Evolutionary conservation across 768 basidiomycete species (phyloP).

Genomic region (Hypsizygus marmoreus): DNA sequence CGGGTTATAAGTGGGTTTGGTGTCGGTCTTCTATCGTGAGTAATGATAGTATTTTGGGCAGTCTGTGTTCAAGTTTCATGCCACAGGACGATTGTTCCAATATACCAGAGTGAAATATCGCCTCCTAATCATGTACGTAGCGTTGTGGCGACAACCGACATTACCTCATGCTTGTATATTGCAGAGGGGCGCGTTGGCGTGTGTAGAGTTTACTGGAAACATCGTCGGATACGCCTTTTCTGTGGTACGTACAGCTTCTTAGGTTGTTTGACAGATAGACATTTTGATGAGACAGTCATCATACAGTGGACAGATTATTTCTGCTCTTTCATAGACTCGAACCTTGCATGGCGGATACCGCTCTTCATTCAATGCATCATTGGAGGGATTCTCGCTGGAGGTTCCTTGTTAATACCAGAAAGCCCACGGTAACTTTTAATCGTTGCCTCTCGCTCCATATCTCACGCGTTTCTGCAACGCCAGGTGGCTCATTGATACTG

Average conservation of each 20-base stretch:
- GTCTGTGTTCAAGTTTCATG: background rate
- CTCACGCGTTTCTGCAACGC: background rate
- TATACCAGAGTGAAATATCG: constrained; percentile 90
- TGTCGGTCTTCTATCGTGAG: constrained; percentile 86
- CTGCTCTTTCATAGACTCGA: constrained; percentile 78
- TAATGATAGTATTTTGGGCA: constrained; percentile 9
- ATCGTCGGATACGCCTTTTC: constrained; percentile 83
- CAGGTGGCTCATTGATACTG: constrained; percentile 89
- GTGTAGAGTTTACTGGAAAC: constrained; percentile 91
- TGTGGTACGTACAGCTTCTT: constrained; percentile 54
- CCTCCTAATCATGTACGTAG: constrained; percentile 75
- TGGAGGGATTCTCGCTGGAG: constrained; percentile 72
- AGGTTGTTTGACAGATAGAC: no score
- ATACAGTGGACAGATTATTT: constrained; percentile 92
- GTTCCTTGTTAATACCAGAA: constrained; percentile 81
- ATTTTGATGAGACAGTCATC: no score
- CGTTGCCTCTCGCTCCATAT: background rate
- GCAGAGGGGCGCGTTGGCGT: constrained; percentile 85
- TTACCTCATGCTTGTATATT: no score
- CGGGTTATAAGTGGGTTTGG: constrained; percentile 85
- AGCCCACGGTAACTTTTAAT: constrained; percentile 61
- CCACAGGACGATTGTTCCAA: constrained; percentile 78
- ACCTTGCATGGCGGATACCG: constrained; percentile 84
- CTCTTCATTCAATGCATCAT: constrained; percentile 83
- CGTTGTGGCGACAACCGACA: no score